Evolutionary conservation across 2,329 filamentous ascomycete species (phyloP).

Genomic region (Aspergillus sojae): DNA sequence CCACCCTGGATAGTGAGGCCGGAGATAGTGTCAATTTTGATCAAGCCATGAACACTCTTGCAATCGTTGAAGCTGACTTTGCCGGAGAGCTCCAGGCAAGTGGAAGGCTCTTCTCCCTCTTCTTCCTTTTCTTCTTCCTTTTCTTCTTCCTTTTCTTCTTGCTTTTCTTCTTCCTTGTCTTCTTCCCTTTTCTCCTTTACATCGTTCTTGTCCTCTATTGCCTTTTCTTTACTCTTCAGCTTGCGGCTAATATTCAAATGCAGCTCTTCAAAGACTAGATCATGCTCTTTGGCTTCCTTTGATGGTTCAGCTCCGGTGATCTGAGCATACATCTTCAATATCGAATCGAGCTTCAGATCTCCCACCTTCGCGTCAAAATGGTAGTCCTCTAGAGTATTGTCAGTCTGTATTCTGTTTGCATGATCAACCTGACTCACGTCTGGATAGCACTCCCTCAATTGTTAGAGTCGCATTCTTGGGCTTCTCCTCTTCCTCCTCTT

Average conservation of each 20-base stretch:
- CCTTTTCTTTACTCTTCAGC: background rate
- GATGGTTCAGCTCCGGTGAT: background rate
- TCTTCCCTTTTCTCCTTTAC: background rate
- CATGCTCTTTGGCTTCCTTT: background rate
- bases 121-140: background rate
- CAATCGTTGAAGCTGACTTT: conserved; percentile 3
- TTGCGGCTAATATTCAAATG: background rate
- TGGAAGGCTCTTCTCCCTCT: background rate
- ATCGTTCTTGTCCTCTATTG: background rate
- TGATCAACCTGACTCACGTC: background rate
- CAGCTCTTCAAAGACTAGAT: background rate
- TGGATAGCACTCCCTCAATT: background rate
- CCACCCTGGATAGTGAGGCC: background rate
- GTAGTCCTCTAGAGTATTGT: background rate
- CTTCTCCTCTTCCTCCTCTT: background rate
- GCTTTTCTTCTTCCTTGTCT: too few species aligned
- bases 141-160: too few species aligned
- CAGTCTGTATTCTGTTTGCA: background rate
- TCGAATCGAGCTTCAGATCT: background rate
- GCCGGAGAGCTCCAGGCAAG: background rate
- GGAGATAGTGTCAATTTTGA: background rate
- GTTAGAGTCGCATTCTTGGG: background rate
- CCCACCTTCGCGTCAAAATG: background rate
- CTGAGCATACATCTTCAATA: background rate
- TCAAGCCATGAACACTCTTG: conserved; percentile 2